These are phyloP conservation scores for Eleusine coracana DNA, from an alignment of 176 grass and related monocot species.

Conservation along the genomic window DNA sequence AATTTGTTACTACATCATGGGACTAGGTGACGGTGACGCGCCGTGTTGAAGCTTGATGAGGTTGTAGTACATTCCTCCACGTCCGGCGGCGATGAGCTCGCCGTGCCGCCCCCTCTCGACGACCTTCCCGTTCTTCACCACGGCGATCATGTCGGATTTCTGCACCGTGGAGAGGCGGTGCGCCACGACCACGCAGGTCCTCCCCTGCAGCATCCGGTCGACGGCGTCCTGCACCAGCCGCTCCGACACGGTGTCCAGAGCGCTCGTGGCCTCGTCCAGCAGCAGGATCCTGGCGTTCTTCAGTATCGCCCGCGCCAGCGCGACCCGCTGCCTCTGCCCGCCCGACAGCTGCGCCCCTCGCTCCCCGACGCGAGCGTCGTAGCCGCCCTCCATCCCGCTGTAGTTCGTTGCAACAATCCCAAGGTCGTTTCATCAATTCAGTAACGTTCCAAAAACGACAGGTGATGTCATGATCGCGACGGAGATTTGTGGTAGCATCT, in stretches of 20 bases:
- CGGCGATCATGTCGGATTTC: conserved; percentile 47
- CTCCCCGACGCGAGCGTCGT: conserved; percentile 55
- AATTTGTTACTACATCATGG: background rate
- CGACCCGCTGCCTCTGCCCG: conserved; percentile 63
- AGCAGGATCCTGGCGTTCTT: conserved; percentile 64
- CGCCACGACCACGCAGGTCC: conserved; percentile 61
- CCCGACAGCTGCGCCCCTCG: conserved; percentile 60
- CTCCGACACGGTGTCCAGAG: conserved; percentile 67
- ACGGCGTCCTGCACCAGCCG: conserved; percentile 56
- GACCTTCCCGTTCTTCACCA: conserved; percentile 51
- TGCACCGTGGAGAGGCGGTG: conserved; percentile 58
- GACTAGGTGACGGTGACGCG: conserved; percentile 17
- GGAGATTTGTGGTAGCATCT: no score
- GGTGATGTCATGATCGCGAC: no score
- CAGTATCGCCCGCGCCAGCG: conserved; percentile 56
- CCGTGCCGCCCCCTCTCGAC: conserved; percentile 54
- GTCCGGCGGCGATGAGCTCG: conserved; percentile 46
- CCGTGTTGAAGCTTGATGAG: conserved; percentile 55
- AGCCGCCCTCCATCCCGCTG: conserved; percentile 58
- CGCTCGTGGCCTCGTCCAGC: conserved; percentile 94
- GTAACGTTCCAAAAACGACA: no score
- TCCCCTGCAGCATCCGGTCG: conserved; percentile 54
- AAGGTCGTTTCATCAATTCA: no score
- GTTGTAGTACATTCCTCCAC: conserved; percentile 54
- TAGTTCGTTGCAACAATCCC: no score